A percentile compares a stretch with the other conserved stretches of the same genome.
Evolutionary conservation across 192 early-diverging fungal species (phyloP).

Genomic region (Mortierella alpina): DNA sequence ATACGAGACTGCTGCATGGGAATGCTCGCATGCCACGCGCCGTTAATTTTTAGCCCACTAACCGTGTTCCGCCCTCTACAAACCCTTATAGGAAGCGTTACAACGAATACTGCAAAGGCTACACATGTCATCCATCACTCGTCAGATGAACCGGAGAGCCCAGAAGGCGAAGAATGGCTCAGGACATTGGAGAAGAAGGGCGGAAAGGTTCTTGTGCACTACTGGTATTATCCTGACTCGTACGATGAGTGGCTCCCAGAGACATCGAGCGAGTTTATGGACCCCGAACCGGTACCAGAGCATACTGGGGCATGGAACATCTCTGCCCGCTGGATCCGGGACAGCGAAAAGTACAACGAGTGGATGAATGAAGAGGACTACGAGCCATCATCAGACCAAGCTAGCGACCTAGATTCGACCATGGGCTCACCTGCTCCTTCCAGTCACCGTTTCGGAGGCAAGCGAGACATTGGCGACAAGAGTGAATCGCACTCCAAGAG

Average conservation of each 20-base stretch:
- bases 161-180: constrained; percentile 67
- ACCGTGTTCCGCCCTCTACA: not conserved
- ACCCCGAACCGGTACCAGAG: constrained; percentile 68
- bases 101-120: constrained; percentile 29
- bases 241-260: constrained; percentile 80
- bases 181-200: constrained; percentile 70
- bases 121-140: constrained; percentile 64
- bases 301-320: constrained; percentile 79
- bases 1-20: too few species aligned
- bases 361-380: constrained; percentile 93
- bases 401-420: constrained; percentile 32
- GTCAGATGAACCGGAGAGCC: constrained; percentile 54
- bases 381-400: constrained; percentile 64
- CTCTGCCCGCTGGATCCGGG: constrained; percentile 77
- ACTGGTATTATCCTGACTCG: constrained; percentile 87
- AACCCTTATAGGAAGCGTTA: constrained; percentile 35
- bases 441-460: constrained; percentile 47
- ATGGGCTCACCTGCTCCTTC: constrained; percentile 41
- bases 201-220: constrained; percentile 75
- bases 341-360: constrained; percentile 80
- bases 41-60: not conserved
- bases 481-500: constrained; percentile 39
- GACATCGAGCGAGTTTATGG: constrained; percentile 68
- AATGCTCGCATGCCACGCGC: not conserved
- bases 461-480: constrained; percentile 44